Conservation (phyloP, 768 basidiomycete species). For the Dacryopinax spathularia region DNA sequence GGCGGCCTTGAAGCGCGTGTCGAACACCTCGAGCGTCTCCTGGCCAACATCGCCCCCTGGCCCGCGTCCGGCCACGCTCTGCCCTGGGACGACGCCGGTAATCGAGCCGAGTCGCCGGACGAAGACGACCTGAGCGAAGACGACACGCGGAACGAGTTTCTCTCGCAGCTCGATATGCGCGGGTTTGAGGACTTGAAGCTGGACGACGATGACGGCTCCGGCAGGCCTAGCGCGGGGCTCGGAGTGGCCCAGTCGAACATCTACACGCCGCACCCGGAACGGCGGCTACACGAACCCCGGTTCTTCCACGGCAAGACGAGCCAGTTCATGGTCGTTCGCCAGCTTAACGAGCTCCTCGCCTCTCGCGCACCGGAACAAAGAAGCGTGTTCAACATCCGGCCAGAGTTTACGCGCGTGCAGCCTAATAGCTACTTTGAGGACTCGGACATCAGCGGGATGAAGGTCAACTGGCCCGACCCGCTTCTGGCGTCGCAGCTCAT, state of each 20-base stretch:
- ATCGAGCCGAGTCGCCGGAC: not conserved
- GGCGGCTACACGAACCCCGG: not conserved
- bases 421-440: not conserved
- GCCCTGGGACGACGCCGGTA: not conserved
- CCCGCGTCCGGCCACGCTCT: not conserved
- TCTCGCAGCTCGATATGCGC: not conserved
- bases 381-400: not conserved
- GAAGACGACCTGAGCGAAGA: not conserved
- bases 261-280: not conserved
- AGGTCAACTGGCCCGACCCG: slow-evolving; percentile 41
- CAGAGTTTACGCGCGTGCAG: not conserved
- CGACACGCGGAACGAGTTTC: not conserved
- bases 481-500: slow-evolving; percentile 43
- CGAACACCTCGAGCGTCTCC: not conserved
- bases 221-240: not conserved
- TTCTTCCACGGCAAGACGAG: slow-evolving; percentile 4
- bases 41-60: slow-evolving; percentile 1
- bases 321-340: not conserved
- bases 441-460: slow-evolving; percentile 1
- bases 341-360: not conserved
- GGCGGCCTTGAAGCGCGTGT: not conserved
- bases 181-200: not conserved
- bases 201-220: not conserved
- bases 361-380: not conserved
- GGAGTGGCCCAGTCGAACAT: not conserved